Percentiles rank a stretch among this genome's conserved stretches.
These are phyloP conservation scores for Aspergillus fischeri DNA, from an alignment of 2,329 filamentous ascomycete genomes.

Conservation along the genomic window DNA sequence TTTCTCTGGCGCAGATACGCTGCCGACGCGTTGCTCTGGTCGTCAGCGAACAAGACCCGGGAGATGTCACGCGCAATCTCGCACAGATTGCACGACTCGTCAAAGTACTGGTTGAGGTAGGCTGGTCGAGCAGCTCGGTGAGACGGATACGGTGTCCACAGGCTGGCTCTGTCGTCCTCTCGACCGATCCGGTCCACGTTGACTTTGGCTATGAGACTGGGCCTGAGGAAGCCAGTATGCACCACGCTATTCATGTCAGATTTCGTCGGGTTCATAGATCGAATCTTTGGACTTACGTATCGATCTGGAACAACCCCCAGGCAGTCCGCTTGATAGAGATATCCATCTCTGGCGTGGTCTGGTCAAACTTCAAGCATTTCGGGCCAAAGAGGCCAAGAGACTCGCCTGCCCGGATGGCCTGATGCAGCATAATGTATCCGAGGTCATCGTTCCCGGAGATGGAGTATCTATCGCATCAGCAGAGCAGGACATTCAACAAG, in stretches of 20 bases:
- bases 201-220: slow-evolving; percentile 33
- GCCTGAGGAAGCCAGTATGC: slow-evolving; percentile 33
- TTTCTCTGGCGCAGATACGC: slow-evolving; percentile 19
- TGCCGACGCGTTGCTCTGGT: slow-evolving; percentile 3
- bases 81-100: slow-evolving; percentile 31
- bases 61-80: slow-evolving; percentile 36
- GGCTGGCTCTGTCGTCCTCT: slow-evolving; percentile 15
- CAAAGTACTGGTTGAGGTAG: slow-evolving; percentile 29
- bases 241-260: slow-evolving; percentile 22
- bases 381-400: slow-evolving; percentile 29
- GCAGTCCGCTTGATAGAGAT: slow-evolving; percentile 28
- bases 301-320: slow-evolving; percentile 38
- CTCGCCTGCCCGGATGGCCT: slow-evolving; percentile 32
- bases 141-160: slow-evolving; percentile 33
- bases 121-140: slow-evolving; percentile 25
- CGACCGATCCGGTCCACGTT: slow-evolving; percentile 22
- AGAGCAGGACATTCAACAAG: not conserved
- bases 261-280: no score
- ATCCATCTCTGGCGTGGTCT: slow-evolving; percentile 27
- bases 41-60: slow-evolving; percentile 24
- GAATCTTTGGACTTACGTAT: slow-evolving; percentile 24
- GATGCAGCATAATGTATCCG: slow-evolving; percentile 36
- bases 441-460: slow-evolving; percentile 34
- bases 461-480: slow-evolving; percentile 25
- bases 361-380: slow-evolving; percentile 16